A percentile compares a stretch with the other conserved stretches of the same genome.
Evolutionary conservation across 2,329 filamentous ascomycete genomes (phyloP).

Genomic region (Ustilaginoidea virens): DNA sequence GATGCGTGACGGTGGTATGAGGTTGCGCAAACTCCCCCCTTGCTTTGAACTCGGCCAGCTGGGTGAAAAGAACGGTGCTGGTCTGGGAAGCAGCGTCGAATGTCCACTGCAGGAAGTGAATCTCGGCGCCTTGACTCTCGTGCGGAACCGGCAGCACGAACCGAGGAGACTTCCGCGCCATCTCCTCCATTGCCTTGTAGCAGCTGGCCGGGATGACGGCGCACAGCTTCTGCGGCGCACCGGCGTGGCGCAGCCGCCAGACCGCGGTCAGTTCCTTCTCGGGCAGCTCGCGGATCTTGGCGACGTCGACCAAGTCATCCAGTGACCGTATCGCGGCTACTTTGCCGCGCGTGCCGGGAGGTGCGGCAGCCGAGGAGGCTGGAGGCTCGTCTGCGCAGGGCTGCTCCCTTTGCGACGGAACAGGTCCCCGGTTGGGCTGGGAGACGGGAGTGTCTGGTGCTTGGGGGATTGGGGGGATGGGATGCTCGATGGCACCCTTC

Average conservation of each 20-base stretch:
- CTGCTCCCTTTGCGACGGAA: constrained; percentile 9
- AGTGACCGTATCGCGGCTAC: constrained; percentile 28
- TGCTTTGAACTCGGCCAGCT: constrained; percentile 83
- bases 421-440: constrained; percentile 18
- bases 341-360: constrained; percentile 1
- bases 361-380: constrained; percentile 9
- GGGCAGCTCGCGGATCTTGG: constrained; percentile 59
- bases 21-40: constrained; percentile 80
- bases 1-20: constrained; percentile 88
- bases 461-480: constrained; percentile 19
- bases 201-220: constrained; percentile 61
- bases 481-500: constrained; percentile 42
- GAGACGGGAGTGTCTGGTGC: constrained; percentile 20
- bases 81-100: constrained; percentile 55
- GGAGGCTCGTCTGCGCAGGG: no score
- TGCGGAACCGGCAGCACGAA: constrained; percentile 83
- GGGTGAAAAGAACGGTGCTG: constrained; percentile 78
- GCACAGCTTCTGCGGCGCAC: constrained; percentile 60
- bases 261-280: constrained; percentile 70
- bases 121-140: constrained; percentile 57
- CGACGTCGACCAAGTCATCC: constrained; percentile 52
- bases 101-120: constrained; percentile 94
- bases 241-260: constrained; percentile 79
- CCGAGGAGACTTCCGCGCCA: constrained; percentile 62
- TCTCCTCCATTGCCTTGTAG: constrained; percentile 56